Evolutionary conservation across 306 rosid species (phyloP), one percentile per base, ranked within the genome.

Genomic region (Prunus dulcis): DNA sequence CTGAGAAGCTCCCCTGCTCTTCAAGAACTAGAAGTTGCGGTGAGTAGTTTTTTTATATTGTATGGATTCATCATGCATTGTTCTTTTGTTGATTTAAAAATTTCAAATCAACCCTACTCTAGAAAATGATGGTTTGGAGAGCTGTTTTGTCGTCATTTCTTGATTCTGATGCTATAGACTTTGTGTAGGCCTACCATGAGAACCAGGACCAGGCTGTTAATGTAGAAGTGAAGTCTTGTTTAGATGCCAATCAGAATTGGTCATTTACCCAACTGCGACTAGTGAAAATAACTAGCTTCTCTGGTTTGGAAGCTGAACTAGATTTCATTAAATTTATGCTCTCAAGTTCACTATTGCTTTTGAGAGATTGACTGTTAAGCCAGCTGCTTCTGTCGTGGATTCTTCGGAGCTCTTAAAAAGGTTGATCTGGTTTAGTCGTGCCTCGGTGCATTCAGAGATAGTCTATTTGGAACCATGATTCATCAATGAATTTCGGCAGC

Each of bases 1-100:
- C 53, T 89, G 51, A 78, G 87, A 78, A 87, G 86, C 81, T 85
- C 88, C 43, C 91, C 93, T 67, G 77, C 81, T 82, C 80, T 87
- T 20, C 87, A 69, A 51, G 88, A 75, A 22, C 73, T 83, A 58
- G 89, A 87, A 79, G 71, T 89, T 72, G 47, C 72, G 85, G 89
- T 87, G 58, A 83, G 88, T 87, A 30, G 34, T 0, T 30, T 30
- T 30, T 30, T 30, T 30, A 0, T 30, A 4, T 30, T 30, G 34
- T 30, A 30, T 28, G 32, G 34, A 30, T 30, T 4, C 5, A 30
- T 30, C 34, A 30, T 32, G 10, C 20, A 25, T 23, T 20, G 0
- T 19, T 67, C 32, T 34, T 34, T 34, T 12, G 2, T 8, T 41
- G 53, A 43, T 27, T 20, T 12, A 50, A 50, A 15, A 12, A 0